Percentiles rank a stretch among this genome's conserved stretches.
These are phyloP conservation scores for Inga leiocalycina DNA, from an alignment of 306 rosid species.

Conservation along the genomic window DNA sequence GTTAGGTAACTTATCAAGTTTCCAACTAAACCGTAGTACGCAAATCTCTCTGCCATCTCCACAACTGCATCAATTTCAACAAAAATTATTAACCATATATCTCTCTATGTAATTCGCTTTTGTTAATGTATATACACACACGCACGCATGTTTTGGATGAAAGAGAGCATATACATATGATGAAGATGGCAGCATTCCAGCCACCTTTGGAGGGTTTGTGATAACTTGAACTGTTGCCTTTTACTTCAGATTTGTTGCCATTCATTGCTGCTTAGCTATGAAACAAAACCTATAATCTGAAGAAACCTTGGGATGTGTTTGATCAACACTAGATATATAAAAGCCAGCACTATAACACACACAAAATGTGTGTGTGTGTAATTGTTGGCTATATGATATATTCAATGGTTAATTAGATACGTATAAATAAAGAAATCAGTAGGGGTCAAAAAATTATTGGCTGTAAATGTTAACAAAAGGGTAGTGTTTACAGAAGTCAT, in stretches of 20 bases:
- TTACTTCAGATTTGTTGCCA: background rate
- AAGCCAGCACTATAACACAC: background rate
- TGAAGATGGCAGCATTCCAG: conserved; percentile 12
- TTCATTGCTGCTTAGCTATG: background rate
- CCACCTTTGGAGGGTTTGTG: conserved; percentile 2
- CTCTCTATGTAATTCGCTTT: background rate
- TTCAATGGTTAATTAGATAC: too few relatives aligned
- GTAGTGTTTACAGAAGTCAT: background rate
- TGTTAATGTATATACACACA: background rate
- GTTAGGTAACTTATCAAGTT: background rate
- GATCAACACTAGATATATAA: background rate
- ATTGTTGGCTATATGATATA: background rate
- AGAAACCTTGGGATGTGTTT: background rate
- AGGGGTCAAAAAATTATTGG: background rate
- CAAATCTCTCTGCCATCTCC: background rate
- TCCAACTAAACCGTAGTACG: background rate
- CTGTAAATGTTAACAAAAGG: background rate
- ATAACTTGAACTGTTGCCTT: background rate
- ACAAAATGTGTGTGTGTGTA: background rate
- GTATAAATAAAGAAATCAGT: too few relatives aligned
- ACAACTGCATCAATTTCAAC: background rate
- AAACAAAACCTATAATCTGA: background rate
- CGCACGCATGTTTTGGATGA: too few relatives aligned
- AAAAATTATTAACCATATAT: too few relatives aligned
- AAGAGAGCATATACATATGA: background rate